These are phyloP conservation scores for Moniliophthora roreri DNA, from an alignment of 1,284 basidiomycete species.

Conservation along the genomic window DNA sequence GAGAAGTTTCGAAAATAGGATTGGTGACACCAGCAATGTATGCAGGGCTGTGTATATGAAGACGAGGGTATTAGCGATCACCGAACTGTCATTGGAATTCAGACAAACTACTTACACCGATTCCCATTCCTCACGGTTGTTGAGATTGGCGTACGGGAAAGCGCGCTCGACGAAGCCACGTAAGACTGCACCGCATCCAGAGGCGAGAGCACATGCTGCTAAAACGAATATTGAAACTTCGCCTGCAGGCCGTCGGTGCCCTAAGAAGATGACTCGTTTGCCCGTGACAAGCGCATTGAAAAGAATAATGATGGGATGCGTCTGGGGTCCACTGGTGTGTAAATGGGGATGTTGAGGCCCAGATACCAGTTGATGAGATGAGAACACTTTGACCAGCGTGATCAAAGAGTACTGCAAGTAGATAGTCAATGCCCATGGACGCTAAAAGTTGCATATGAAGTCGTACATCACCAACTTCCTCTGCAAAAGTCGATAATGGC, in stretches of 20 bases:
- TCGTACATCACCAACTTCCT: constrained; percentile 94
- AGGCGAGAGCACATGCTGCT: constrained; percentile 89
- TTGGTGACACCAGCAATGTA: constrained; percentile 97
- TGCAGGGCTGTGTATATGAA: constrained; percentile 56
- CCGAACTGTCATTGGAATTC: neutral
- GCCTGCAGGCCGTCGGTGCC: constrained; percentile 83
- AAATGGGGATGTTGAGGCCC: constrained; percentile 89
- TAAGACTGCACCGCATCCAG: constrained; percentile 84
- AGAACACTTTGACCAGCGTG: constrained; percentile 87
- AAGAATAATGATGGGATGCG: constrained; percentile 91
- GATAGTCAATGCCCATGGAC: constrained; percentile 18
- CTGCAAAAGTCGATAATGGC: constrained; percentile 82
- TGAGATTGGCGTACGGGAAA: constrained; percentile 93
- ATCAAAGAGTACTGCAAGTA: constrained; percentile 84
- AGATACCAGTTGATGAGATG: constrained; percentile 61
- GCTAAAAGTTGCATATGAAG: constrained; percentile 8
- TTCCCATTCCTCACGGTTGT: constrained; percentile 88
- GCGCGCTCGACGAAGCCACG: constrained; percentile 86
- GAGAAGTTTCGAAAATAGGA: constrained; percentile 88
- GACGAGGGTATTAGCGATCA: neutral
- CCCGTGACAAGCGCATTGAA: constrained; percentile 94
- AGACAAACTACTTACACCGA: constrained; percentile 59
- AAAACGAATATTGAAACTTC: constrained; percentile 90
- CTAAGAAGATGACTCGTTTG: constrained; percentile 93
- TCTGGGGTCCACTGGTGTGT: constrained; percentile 87